Base-by-base conservation (phyloP, 768 basidiomycete genomes). In the Tylopilus felleus region DNA sequence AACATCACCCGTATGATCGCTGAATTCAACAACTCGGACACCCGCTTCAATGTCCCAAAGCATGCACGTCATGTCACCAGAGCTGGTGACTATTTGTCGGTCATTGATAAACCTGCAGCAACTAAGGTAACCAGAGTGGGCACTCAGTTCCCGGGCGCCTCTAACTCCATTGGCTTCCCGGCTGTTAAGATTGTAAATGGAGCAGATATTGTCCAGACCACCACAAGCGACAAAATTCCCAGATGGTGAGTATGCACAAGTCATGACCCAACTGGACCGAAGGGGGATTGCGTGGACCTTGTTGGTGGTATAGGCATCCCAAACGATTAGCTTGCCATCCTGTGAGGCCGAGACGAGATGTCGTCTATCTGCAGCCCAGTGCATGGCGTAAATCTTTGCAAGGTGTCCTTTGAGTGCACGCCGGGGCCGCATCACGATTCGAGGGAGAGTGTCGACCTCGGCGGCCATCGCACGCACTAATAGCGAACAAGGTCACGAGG, bases 271-370 rank as follows among this genome's bases (percentile, higher is more conserved):
- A 68, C 91, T 93, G 43, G 94, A 97, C 49, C 96, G 87, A 44
- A 99, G 78, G 47, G 96, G 96, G 70, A 99, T 99, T 62, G 96
- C 96, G 68, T 99, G 97, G 56, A 99, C 96, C 78, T 99, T 99
- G 82, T 99, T 99, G 54, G 95, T 97, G n/a, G 96, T 98, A 74
- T 98, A 98, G 47, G 96, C 96, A 73, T 99, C 96, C 96, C 96
- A 99, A 50, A 99, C 96, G 69, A 99, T 98, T 55, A 99, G 83
- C 73, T 99, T 99, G 49, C 96, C 96, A 69, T 99, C 96, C 71
- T 99, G 96, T 3, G 96, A 98, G n/a, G 96, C 96, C 16, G 97
- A 98, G 33, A 99, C 96, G 56, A 99, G 84, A 77, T 99, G 96
- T 65, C 97, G 82, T 66, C 93, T 84, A 78, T 99, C 96, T 49